phyloP scores from a whole-genome alignment of 768 basidiomycete species.

The Serendipita vermifera region DNA sequence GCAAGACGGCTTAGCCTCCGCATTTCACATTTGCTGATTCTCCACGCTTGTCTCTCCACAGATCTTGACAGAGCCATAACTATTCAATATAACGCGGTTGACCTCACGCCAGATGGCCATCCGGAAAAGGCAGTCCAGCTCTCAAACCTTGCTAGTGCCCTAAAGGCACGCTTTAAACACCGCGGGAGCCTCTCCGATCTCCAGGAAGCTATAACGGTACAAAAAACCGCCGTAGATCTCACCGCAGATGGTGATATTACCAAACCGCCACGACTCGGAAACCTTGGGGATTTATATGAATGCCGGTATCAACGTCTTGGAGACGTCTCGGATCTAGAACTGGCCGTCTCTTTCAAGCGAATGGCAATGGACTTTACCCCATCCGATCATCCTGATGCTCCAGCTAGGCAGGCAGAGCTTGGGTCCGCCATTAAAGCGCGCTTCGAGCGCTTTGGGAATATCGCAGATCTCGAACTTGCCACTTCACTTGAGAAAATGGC shows the following conservation, averaged over 20 bases:
- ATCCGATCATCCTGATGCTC: slow-evolving; percentile 12
- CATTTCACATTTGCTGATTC: too few relatives aligned
- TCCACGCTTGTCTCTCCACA: too few relatives aligned
- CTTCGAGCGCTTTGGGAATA: slow-evolving; percentile 13
- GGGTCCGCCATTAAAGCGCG: slow-evolving; percentile 5
- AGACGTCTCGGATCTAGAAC: slow-evolving; percentile 11
- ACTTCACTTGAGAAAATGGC: neutral
- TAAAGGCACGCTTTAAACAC: slow-evolving; percentile 8
- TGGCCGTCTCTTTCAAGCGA: slow-evolving; percentile 6
- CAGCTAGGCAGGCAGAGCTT: slow-evolving; percentile 9
- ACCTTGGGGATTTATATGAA: slow-evolving; percentile 13
- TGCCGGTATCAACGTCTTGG: slow-evolving; percentile 9
- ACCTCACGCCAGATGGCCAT: slow-evolving; percentile 12
- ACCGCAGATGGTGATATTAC: slow-evolving; percentile 10
- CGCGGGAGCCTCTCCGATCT: too few relatives aligned
- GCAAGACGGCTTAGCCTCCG: too few relatives aligned
- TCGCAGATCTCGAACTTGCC: neutral
- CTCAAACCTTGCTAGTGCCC: slow-evolving; percentile 13
- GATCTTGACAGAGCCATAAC: slow-evolving; percentile 14
- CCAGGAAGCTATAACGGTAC: too few relatives aligned
- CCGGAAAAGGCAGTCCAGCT: slow-evolving; percentile 7
- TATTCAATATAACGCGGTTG: slow-evolving; percentile 4
- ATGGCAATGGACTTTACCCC: slow-evolving; percentile 10
- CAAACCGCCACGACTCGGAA: slow-evolving; percentile 6
- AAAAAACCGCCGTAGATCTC: slow-evolving; percentile 12